Percentiles rank a stretch among this genome's conserved stretches.
Evolutionary conservation across 1,284 basidiomycete genomes (phyloP).

Genomic region (Apiotrichum montevideense): DNA sequence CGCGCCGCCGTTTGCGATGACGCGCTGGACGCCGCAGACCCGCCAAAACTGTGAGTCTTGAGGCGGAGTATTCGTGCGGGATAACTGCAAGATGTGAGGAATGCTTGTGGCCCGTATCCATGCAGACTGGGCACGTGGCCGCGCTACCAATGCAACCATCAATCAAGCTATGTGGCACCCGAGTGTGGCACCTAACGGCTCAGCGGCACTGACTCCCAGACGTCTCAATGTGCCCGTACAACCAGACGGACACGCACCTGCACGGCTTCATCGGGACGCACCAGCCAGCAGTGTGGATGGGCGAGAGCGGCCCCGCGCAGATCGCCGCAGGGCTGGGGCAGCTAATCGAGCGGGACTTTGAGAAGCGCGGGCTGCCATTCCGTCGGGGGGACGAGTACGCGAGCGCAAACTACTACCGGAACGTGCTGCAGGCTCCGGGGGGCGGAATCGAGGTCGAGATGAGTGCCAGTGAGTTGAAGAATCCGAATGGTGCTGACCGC

Average conservation of each 20-base stretch:
- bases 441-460: constrained; percentile 59
- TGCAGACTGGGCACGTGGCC: no score
- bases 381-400: constrained; percentile 57
- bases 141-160: no score
- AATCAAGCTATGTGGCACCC: no score
- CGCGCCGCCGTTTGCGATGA: constrained; percentile 74
- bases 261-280: constrained; percentile 66
- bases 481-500: not conserved
- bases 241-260: constrained; percentile 58
- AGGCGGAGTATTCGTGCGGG: not conserved
- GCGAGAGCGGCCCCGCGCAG: constrained; percentile 61
- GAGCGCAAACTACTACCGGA: constrained; percentile 62
- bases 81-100: not conserved
- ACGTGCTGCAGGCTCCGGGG: constrained; percentile 55
- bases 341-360: constrained; percentile 53
- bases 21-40: constrained; percentile 56
- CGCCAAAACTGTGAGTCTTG: constrained; percentile 31
- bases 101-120: no score
- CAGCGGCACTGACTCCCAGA: constrained; percentile 24
- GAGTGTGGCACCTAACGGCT: no score
- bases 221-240: constrained; percentile 71
- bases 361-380: constrained; percentile 59
- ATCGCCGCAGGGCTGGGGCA: constrained; percentile 58
- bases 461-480: constrained; percentile 57
- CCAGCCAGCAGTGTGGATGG: constrained; percentile 88